Evolutionary conservation across 306 rosid species (phyloP).

Genomic region (Rubus idaeus): DNA sequence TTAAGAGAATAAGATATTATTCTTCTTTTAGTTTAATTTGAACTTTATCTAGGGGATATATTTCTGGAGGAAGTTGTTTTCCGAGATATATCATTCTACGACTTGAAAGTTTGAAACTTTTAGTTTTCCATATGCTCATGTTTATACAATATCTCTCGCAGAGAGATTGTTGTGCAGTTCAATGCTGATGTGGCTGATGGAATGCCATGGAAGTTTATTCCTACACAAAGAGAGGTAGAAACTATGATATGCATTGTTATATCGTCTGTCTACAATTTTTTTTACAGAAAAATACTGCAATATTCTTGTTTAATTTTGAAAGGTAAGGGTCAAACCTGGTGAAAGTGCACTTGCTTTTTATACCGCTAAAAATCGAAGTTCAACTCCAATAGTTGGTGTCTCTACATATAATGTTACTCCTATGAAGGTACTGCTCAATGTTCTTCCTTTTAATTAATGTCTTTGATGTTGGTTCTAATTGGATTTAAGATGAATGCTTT

Average conservation of each 20-base stretch:
- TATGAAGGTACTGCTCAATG: conserved; percentile 63
- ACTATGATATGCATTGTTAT: not conserved
- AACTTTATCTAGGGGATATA: not conserved
- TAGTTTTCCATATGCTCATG: conserved; percentile 11
- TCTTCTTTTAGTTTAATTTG: not conserved
- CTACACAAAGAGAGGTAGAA: conserved; percentile 86
- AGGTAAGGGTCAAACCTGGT: conserved; percentile 94
- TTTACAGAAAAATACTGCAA: not conserved
- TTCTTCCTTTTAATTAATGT: conserved; percentile 2
- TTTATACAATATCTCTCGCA: conserved; percentile 30
- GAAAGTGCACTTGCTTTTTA: conserved; percentile 99
- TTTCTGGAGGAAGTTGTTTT: not conserved
- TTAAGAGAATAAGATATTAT: not conserved
- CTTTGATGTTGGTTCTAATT: not conserved
- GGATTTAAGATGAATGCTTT: not conserved
- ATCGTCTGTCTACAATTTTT: not conserved
- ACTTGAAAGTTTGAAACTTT: not conserved
- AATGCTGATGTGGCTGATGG: conserved; percentile 96
- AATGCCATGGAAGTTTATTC: conserved; percentile 92
- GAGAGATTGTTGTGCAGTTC: conserved; percentile 98
- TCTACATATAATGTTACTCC: conserved; percentile 95
- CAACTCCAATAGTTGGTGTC: conserved; percentile 86
- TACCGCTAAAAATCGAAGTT: conserved; percentile 88
- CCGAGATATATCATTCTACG: not conserved
- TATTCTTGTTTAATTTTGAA: conserved; percentile 31